These are phyloP conservation scores for Aspergillus texensis DNA, from an alignment of 2,329 filamentous ascomycete species.

Conservation along the genomic window DNA sequence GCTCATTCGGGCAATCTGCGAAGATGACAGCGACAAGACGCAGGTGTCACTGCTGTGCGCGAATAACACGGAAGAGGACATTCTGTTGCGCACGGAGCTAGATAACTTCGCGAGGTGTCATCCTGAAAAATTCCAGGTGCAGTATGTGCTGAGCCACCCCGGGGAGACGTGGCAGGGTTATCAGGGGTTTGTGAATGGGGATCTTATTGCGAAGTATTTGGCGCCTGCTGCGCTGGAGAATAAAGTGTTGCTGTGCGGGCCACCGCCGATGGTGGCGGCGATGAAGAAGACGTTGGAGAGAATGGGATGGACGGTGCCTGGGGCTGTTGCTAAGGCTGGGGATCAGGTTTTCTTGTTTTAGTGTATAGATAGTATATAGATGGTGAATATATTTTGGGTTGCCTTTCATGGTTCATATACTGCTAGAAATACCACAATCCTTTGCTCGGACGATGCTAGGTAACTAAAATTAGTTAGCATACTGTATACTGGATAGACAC, in stretches of 20 bases:
- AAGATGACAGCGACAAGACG: conserved; percentile 59
- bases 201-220: conserved; percentile 54
- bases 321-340: conserved; percentile 51
- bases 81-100: conserved; percentile 60
- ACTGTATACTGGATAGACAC: background rate
- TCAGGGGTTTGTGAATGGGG: conserved; percentile 53
- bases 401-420: too few species aligned
- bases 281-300: conserved; percentile 53
- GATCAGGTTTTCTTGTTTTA: conserved; percentile 59
- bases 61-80: conserved; percentile 60
- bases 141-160: conserved; percentile 56
- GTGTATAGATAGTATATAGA: conserved; percentile 17
- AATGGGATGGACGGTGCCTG: conserved; percentile 55
- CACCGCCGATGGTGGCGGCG: conserved; percentile 61
- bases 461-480: too few species aligned
- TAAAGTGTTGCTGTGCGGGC: conserved; percentile 62
- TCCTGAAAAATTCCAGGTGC: conserved; percentile 56
- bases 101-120: conserved; percentile 54
- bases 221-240: conserved; percentile 43
- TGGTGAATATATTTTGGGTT: background rate
- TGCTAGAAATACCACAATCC: too few species aligned
- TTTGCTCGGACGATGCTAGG: too few species aligned
- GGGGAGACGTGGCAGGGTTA: conserved; percentile 50
- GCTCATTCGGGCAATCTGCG: conserved; percentile 63
- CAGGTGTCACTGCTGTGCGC: conserved; percentile 60